phyloP scores from a whole-genome alignment of 352 stramenopile species.

The Phytophthora pseudosyringae region DNA sequence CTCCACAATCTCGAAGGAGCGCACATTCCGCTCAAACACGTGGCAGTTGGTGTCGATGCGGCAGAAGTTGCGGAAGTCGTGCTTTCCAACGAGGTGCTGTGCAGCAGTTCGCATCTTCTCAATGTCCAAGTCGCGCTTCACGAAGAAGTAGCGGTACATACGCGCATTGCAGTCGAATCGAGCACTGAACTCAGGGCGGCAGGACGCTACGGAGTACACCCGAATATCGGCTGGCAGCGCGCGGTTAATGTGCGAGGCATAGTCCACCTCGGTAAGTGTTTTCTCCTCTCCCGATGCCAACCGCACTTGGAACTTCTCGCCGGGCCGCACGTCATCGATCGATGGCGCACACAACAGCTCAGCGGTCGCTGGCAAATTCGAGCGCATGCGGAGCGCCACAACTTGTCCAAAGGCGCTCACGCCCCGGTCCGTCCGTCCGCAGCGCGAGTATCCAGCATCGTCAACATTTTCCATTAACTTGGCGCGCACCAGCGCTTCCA shows the following conservation, averaged over 20 bases:
- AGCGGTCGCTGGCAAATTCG: slow-evolving; percentile 70
- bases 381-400: slow-evolving; percentile 72
- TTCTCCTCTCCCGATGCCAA: slow-evolving; percentile 65
- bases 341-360: slow-evolving; percentile 62
- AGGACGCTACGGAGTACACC: slow-evolving; percentile 84
- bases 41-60: slow-evolving; percentile 98
- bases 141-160: slow-evolving; percentile 99
- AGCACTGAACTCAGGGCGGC: slow-evolving; percentile 91
- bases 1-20: slow-evolving; percentile 83
- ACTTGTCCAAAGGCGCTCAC: slow-evolving; percentile 92
- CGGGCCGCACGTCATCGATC: slow-evolving; percentile 74
- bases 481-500: slow-evolving; percentile 93
- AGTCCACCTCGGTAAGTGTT: slow-evolving; percentile 94
- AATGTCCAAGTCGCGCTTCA: slow-evolving; percentile 71
- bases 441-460: slow-evolving; percentile 93
- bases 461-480: slow-evolving; percentile 91
- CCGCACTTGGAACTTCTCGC: slow-evolving; percentile 67
- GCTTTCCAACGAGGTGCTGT: slow-evolving; percentile 90
- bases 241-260: slow-evolving; percentile 96
- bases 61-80: slow-evolving; percentile 99
- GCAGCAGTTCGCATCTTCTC: slow-evolving; percentile 91
- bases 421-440: slow-evolving; percentile 97
- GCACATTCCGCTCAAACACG: slow-evolving; percentile 93
- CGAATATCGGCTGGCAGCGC: slow-evolving; percentile 92
- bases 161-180: slow-evolving; percentile 94